Conservation (phyloP, 1,284 basidiomycete genomes). For the Sphaerobolus stellatus region DNA sequence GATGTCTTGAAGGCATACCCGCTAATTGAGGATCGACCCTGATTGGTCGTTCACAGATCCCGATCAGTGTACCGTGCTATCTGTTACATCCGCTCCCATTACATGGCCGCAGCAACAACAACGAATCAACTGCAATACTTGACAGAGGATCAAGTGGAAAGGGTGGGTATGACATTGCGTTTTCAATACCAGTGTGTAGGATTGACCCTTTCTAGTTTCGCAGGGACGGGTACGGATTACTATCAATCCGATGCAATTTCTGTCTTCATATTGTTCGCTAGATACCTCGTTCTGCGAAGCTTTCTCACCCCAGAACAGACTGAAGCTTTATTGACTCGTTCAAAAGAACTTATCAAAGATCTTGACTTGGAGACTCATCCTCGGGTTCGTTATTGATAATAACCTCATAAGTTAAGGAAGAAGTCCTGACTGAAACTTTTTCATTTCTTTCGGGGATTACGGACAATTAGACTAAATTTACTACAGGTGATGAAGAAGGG, state of each 20-base stretch:
- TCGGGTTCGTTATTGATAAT: conserved; percentile 46
- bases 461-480: conserved; percentile 78
- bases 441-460: neutral
- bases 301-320: conserved; percentile 69
- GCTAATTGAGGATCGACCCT: no score
- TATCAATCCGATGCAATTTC: neutral
- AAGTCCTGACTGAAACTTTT: neutral
- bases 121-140: conserved; percentile 36
- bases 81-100: no score
- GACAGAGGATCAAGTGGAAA: conserved; percentile 49
- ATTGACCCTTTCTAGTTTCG: conserved; percentile 39
- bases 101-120: neutral
- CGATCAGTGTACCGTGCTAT: no score
- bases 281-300: conserved; percentile 76
- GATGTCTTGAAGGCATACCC: no score
- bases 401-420: neutral
- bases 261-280: conserved; percentile 30
- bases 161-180: conserved; percentile 36
- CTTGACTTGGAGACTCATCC: conserved; percentile 83
- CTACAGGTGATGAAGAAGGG: conserved; percentile 71
- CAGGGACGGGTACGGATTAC: conserved; percentile 44
- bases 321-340: conserved; percentile 61
- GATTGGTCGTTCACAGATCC: no score
- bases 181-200: conserved; percentile 1
- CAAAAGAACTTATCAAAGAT: conserved; percentile 70